Base-by-base conservation (phyloP, 2,329 filamentous ascomycete genomes). In the Pestalotiopsis sp. region DNA sequence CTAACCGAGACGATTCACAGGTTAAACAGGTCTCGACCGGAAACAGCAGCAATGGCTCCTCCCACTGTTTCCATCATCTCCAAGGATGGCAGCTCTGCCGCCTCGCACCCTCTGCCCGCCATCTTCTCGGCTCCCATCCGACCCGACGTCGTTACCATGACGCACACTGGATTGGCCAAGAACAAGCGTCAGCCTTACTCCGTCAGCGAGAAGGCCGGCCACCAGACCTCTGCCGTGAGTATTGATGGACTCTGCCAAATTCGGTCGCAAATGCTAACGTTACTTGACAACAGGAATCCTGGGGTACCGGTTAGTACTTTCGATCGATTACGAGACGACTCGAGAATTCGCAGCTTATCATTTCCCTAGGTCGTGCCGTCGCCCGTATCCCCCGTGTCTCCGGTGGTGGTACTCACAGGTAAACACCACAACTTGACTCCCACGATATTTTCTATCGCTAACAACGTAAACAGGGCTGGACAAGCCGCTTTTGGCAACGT, bases 381-480 rank as follows among this genome's bases (percentile, higher is more conserved):
- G 97, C 96, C 85, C 96, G 96, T 98, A 99, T 99, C 81, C 96
- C 97, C 82, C 96, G 96, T 98, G 96, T 99, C 85, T 98, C 96
- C 83, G 96, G 96, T 91, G 95, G 96, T 89, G 96, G 96, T 94
- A 99, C 96, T 84, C 96, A 99, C 96, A 99, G 90, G 41, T 45
- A 45, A 14, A 13, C 17, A 14, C 6, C 41, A 14, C 41, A 13
- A 36, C 41, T 5, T 13, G 17, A 14, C 41, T 36, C 41, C 17
- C 41, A 45, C 41, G 13, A 17, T 17, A 13, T 45, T 13, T 45
- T 2, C 31, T 9, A 36, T 7, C 1, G 7, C 31, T 36, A 36
- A 36, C 31, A 36, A 36, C 31, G 31, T 9, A 9, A 45, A 45
- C 13, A 45, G 41, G 3, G 17, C 31, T 1, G 41, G 17, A 17